phyloP scores from a whole-genome alignment of 1,284 basidiomycete species.

The Puccinia coronata region DNA sequence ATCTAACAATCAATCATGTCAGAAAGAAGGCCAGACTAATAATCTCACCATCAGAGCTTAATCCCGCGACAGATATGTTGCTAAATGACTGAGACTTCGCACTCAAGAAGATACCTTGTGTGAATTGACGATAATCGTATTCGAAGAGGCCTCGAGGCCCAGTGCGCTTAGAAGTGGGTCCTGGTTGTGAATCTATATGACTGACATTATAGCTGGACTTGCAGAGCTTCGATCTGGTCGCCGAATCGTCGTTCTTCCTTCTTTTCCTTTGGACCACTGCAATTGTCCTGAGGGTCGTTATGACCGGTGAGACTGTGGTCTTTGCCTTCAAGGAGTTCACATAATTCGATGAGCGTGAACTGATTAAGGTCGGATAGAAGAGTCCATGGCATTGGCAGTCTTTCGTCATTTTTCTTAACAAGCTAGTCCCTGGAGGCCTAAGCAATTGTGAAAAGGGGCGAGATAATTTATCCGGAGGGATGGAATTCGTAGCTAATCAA shows the following conservation, averaged over 20 bases:
- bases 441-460: too few relatives aligned
- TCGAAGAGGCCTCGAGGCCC: background rate
- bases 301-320: constrained; percentile 14
- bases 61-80: background rate
- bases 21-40: too few relatives aligned
- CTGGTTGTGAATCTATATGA: background rate
- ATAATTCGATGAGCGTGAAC: constrained; percentile 13
- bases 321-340: constrained; percentile 13
- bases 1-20: background rate
- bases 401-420: constrained; percentile 21
- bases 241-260: background rate
- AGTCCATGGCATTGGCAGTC: constrained; percentile 30
- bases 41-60: background rate
- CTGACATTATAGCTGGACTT: background rate
- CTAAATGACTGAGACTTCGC: background rate
- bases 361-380: constrained; percentile 28
- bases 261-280: constrained; percentile 13
- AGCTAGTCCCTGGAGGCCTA: too few relatives aligned
- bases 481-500: too few relatives aligned
- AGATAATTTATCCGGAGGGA: too few relatives aligned
- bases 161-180: background rate
- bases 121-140: constrained; percentile 1
- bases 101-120: background rate
- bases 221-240: too few relatives aligned
- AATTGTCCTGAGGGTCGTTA: constrained; percentile 8